phyloP scores from a whole-genome alignment of 176 grass and related monocot genomes.

The Thalia dealbata region DNA sequence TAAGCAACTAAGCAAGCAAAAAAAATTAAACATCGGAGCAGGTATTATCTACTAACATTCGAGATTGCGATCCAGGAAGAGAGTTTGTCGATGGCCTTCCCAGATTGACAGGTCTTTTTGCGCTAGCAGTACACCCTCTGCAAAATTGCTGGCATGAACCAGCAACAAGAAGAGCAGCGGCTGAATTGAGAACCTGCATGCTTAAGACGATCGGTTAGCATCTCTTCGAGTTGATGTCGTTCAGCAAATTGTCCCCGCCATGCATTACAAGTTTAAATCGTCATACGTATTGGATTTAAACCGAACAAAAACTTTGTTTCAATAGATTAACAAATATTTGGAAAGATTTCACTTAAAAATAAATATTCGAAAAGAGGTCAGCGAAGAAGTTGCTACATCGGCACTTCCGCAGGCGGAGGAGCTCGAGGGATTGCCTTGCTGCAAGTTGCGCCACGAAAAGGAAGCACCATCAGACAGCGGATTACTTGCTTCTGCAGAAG shows the following conservation, averaged over 20 bases:
- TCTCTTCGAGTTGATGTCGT: too few species aligned
- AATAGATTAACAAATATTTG: too few species aligned
- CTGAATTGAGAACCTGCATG: constrained; percentile 69
- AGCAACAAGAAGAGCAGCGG: constrained; percentile 73
- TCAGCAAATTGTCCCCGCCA: too few species aligned
- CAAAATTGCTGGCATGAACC: constrained; percentile 53
- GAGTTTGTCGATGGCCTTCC: constrained; percentile 70
- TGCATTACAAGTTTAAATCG: too few species aligned
- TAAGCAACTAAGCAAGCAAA: constrained; percentile 6
- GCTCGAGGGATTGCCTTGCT: constrained; percentile 93
- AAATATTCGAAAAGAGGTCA: too few species aligned
- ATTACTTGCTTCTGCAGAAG: too few species aligned
- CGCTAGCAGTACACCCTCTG: constrained; percentile 57
- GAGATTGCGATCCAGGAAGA: constrained; percentile 72
- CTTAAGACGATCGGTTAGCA: neutral
- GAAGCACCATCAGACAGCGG: too few species aligned
- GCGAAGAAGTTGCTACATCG: constrained; percentile 31
- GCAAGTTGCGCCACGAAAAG: neutral
- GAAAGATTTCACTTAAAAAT: too few species aligned
- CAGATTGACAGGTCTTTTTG: constrained; percentile 67
- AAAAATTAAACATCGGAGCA: constrained; percentile 7
- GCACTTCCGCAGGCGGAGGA: constrained; percentile 96
- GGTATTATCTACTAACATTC: constrained; percentile 36
- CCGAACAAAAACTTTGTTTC: too few species aligned
- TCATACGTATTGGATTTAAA: too few species aligned